Evolutionary conservation across 164 flowering plant species (phyloP).

Genomic region (Tetracentron sinense): DNA sequence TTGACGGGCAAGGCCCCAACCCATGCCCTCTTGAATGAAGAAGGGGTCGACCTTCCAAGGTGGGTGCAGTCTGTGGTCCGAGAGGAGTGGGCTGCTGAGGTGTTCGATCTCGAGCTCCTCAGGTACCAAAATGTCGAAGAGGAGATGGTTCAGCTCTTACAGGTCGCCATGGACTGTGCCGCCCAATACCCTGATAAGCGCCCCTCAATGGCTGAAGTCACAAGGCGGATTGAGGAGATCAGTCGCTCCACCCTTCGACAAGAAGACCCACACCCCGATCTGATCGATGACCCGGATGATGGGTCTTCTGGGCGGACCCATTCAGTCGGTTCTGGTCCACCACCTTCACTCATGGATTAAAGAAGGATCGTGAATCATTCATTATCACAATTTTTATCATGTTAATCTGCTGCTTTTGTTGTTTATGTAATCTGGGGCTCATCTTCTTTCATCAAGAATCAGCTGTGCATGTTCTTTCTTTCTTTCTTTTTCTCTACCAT

Average conservation of each 20-base stretch:
- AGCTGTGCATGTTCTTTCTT: constrained; percentile 20
- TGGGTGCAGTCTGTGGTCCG: constrained; percentile 88
- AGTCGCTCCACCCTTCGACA: constrained; percentile 28
- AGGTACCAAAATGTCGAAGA: constrained; percentile 81
- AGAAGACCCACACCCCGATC: constrained; percentile 11
- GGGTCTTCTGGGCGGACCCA: constrained; percentile 21
- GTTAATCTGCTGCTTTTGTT: constrained; percentile 13
- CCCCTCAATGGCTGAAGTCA: constrained; percentile 66
- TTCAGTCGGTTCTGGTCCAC: constrained; percentile 16
- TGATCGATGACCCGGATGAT: constrained; percentile 22
- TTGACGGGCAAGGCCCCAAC: constrained; percentile 87
- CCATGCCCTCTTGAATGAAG: constrained; percentile 64
- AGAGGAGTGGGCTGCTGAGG: constrained; percentile 83
- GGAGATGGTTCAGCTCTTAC: constrained; percentile 81
- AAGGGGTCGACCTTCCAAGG: constrained; percentile 85
- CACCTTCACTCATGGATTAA: constrained; percentile 14
- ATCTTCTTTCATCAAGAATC: constrained; percentile 12
- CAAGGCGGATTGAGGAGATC: constrained; percentile 54
- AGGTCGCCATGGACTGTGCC: constrained; percentile 70
- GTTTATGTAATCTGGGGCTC: constrained; percentile 16
- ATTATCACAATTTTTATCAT: constrained; percentile 18
- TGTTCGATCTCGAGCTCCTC: constrained; percentile 77
- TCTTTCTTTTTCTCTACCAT: constrained; percentile 1
- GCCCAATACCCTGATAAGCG: constrained; percentile 79
- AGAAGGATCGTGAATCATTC: constrained; percentile 16